Conservation (phyloP, 106 monocot genomes). For the Narthecium ossifragum region DNA sequence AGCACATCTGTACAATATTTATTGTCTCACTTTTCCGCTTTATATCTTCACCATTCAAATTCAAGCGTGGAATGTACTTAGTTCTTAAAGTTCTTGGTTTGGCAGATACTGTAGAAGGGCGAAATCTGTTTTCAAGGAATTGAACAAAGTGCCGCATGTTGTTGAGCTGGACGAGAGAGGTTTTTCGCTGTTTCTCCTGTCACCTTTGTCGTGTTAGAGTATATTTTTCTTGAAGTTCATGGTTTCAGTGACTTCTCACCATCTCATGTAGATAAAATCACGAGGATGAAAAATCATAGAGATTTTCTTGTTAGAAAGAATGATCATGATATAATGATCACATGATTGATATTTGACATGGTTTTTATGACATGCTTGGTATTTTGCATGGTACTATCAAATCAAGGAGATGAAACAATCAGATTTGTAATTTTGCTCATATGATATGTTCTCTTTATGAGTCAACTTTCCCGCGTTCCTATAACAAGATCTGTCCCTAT, state of each 20-base stretch:
- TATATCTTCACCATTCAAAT: too few species aligned
- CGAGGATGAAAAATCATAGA: not conserved
- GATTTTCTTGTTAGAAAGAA: not conserved
- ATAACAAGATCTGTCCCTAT: too few species aligned
- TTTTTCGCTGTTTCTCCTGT: slow-evolving; percentile 2
- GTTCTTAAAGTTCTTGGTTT: too few species aligned
- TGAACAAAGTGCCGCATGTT: slow-evolving; percentile 56
- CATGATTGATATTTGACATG: not conserved
- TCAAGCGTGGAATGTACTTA: too few species aligned
- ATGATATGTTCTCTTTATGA: too few species aligned
- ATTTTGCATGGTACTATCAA: too few species aligned
- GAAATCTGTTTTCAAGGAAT: slow-evolving; percentile 60
- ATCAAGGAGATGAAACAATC: too few species aligned
- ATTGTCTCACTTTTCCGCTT: too few species aligned
- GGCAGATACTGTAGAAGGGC: slow-evolving; percentile 59
- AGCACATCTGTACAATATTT: too few species aligned
- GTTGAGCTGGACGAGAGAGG: slow-evolving; percentile 80
- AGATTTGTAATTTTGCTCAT: too few species aligned
- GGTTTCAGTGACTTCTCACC: not conserved
- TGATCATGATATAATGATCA: not conserved
- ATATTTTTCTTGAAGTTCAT: not conserved
- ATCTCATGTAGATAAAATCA: not conserved
- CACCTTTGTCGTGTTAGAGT: not conserved
- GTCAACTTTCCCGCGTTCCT: too few species aligned
- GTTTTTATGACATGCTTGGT: not conserved